Evolutionary conservation across 768 basidiomycete genomes (phyloP).

Genomic region (Daedaleopsis nitida): DNA sequence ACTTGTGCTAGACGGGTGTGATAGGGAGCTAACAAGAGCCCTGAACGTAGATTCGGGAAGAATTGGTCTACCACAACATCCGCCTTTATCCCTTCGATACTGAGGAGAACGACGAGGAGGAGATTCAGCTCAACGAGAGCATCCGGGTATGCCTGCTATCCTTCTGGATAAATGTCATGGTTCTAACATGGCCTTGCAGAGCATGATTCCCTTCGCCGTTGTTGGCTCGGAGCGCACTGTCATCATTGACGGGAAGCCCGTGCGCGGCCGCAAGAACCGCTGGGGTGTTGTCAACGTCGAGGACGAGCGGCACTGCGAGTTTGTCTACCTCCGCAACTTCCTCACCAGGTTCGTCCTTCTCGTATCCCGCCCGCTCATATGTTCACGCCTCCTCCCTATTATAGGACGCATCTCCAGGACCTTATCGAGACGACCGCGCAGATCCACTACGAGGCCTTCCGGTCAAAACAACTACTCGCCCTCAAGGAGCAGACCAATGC

Average conservation of each 20-base stretch:
- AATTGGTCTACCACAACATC: constrained; percentile 89
- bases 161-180: not conserved
- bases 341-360: constrained; percentile 69
- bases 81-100: constrained; percentile 96
- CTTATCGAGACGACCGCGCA: constrained; percentile 98
- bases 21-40: not conserved
- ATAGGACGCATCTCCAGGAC: constrained; percentile 94
- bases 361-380: not conserved
- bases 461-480: constrained; percentile 95
- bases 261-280: constrained; percentile 94
- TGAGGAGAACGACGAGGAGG: constrained; percentile 93
- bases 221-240: constrained; percentile 97
- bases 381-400: not conserved
- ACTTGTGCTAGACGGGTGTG: constrained; percentile 7
- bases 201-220: constrained; percentile 94
- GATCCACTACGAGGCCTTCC: constrained; percentile 99
- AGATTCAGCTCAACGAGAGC: constrained; percentile 83
- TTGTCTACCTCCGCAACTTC: constrained; percentile 96
- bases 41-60: constrained; percentile 78
- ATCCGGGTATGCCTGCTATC: constrained; percentile 70
- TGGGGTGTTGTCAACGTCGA: constrained; percentile 99
- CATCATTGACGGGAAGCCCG: constrained; percentile 93
- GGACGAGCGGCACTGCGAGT: constrained; percentile 96
- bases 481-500: constrained; percentile 93
- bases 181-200: constrained; percentile 44